A percentile compares a stretch with the other conserved stretches of the same genome.
Evolutionary conservation across 495 filamentous ascomycete genomes (phyloP).

Genomic region (Parachaetomium inaequale): DNA sequence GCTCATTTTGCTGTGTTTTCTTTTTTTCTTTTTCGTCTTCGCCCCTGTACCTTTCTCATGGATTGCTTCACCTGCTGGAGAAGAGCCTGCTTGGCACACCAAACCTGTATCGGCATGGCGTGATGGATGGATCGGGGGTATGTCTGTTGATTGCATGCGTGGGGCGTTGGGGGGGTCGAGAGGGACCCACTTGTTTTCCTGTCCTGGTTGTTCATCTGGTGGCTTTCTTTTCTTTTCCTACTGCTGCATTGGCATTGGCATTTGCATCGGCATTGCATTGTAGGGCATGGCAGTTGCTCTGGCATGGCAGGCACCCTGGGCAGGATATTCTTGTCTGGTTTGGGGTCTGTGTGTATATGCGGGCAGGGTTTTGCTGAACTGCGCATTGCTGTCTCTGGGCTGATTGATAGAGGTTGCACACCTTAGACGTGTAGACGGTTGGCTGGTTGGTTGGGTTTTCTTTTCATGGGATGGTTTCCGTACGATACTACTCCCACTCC

Average conservation of each 20-base stretch:
- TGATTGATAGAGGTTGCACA: neutral
- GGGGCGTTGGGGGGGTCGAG: constrained; percentile 7
- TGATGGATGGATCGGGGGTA: constrained; percentile 3
- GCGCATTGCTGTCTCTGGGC: neutral
- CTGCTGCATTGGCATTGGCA: neutral
- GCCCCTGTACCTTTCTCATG: neutral
- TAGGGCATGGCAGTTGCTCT: constrained; percentile 5
- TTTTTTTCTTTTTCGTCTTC: constrained; percentile 4
- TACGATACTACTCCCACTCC: neutral
- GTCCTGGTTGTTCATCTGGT: neutral
- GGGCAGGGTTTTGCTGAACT: neutral
- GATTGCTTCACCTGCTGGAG: neutral
- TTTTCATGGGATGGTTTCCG: neutral
- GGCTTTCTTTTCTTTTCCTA: neutral
- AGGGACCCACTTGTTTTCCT: neutral
- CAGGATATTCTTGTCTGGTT: neutral
- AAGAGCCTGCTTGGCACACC: neutral
- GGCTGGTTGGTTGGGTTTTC: neutral
- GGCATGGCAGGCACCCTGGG: neutral
- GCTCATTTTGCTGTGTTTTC: constrained; percentile 3
- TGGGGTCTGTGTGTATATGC: neutral
- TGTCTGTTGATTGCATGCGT: constrained; percentile 6
- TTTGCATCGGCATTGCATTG: neutral
- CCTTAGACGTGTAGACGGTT: neutral
- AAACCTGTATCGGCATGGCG: neutral